Evolutionary conservation across 352 stramenopile genomes (phyloP).

Genomic region (Pythium coloratum): DNA sequence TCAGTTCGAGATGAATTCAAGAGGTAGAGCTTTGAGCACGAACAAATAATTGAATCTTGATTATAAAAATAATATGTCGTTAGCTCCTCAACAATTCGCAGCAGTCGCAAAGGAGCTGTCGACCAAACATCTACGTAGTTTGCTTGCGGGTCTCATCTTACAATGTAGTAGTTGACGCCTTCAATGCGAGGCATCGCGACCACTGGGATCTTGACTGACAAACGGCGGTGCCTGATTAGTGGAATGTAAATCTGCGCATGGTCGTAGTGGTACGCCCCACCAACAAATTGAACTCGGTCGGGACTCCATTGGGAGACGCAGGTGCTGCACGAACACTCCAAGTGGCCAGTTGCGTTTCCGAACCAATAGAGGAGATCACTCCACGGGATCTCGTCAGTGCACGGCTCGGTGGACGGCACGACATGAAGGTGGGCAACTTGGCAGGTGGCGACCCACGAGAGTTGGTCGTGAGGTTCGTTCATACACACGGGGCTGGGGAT

Average conservation of each 20-base stretch:
- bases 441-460: not conserved
- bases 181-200: constrained; percentile 14
- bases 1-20: too few species aligned
- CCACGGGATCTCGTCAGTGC: constrained; percentile 27
- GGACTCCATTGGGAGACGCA: not conserved
- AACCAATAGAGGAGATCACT: constrained; percentile 30
- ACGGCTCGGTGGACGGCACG: constrained; percentile 18
- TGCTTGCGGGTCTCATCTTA: too few species aligned
- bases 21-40: too few species aligned
- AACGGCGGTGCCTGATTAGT: constrained; percentile 1
- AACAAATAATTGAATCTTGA: too few species aligned
- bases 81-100: too few species aligned
- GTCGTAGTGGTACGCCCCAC: too few species aligned
- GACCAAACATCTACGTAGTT: too few species aligned
- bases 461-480: not conserved
- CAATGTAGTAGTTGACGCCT: constrained; percentile 3
- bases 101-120: too few species aligned
- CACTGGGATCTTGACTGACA: constrained; percentile 17
- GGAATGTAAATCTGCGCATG: too few species aligned
- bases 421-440: not conserved
- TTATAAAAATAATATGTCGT: too few species aligned
- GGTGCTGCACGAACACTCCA: constrained; percentile 21
- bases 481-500: not conserved
- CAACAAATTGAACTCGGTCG: too few species aligned
- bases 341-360: constrained; percentile 19